Percentiles rank a stretch among this genome's conserved stretches.
Evolutionary conservation across 129 eudicot genomes (phyloP).

Genomic region (Pulicaria dysenterica): DNA sequence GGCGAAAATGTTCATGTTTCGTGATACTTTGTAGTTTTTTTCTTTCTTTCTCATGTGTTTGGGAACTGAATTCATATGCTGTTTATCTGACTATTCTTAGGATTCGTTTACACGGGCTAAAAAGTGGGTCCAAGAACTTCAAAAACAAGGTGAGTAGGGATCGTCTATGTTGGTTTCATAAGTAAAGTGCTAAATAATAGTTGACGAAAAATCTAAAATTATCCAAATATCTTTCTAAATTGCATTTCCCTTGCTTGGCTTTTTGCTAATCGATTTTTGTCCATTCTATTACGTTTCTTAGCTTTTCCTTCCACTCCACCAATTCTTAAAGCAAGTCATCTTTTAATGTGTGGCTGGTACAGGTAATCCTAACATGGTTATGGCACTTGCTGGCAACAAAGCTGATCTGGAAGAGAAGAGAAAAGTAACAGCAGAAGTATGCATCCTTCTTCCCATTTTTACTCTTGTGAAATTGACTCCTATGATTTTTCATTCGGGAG

Average conservation of each 20-base stretch:
- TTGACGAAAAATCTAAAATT: background rate
- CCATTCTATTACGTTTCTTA: background rate
- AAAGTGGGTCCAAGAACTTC: conserved; percentile 98
- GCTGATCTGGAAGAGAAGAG: conserved; percentile 93
- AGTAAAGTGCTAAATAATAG: background rate
- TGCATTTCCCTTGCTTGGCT: conserved; percentile 1
- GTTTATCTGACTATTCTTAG: conserved; percentile 39
- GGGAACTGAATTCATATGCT: background rate
- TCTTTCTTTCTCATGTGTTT: conserved; percentile 17
- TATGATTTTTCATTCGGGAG: background rate
- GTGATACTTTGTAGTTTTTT: background rate
- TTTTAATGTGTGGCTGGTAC: conserved; percentile 17
- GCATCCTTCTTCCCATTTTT: conserved; percentile 24
- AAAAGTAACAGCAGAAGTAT: conserved; percentile 84
- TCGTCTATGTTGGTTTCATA: conserved; percentile 8
- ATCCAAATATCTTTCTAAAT: background rate
- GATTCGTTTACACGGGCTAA: conserved; percentile 90
- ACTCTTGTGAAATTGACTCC: conserved; percentile 1
- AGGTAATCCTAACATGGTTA: conserved; percentile 97
- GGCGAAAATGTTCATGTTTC: background rate
- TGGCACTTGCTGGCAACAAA: conserved; percentile 99
- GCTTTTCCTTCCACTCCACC: background rate
- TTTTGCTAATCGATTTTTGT: background rate
- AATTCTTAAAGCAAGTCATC: conserved; percentile 3
- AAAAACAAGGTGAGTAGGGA: conserved; percentile 77